Conservation (phyloP, 257 asterid genomes). For the Ocimum tenuiflorum region DNA sequence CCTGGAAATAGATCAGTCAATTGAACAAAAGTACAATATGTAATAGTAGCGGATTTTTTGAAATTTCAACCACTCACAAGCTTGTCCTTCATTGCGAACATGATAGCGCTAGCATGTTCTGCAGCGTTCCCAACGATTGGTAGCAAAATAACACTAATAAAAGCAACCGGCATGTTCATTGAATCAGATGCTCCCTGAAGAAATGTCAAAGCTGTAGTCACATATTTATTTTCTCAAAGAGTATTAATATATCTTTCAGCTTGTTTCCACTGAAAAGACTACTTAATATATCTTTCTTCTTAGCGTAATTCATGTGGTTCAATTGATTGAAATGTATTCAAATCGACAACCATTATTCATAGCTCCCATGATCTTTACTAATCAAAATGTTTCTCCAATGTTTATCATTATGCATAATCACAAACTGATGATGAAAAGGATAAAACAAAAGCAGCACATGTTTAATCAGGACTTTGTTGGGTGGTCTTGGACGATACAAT, state of each 20-base stretch:
- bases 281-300: not conserved
- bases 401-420: not conserved
- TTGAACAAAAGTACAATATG: not conserved
- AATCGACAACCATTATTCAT: not conserved
- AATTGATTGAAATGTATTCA: not conserved
- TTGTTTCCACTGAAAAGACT: not conserved
- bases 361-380: not conserved
- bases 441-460: not conserved
- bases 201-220: not conserved
- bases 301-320: not conserved
- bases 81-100: conserved; percentile 98
- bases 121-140: conserved; percentile 97
- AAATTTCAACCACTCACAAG: conserved; percentile 41
- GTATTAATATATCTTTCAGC: not conserved
- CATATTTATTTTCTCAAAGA: not conserved
- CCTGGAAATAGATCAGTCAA: conserved; percentile 23
- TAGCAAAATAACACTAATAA: conserved; percentile 85
- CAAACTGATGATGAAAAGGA: not conserved
- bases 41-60: not conserved
- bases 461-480: not conserved
- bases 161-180: conserved; percentile 76
- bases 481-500: no score
- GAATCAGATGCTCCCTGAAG: conserved; percentile 91
- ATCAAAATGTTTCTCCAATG: not conserved
- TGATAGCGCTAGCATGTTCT: conserved; percentile 96